phyloP scores from a whole-genome alignment of 2,329 filamentous ascomycete genomes.

The Diaporthe sp. region DNA sequence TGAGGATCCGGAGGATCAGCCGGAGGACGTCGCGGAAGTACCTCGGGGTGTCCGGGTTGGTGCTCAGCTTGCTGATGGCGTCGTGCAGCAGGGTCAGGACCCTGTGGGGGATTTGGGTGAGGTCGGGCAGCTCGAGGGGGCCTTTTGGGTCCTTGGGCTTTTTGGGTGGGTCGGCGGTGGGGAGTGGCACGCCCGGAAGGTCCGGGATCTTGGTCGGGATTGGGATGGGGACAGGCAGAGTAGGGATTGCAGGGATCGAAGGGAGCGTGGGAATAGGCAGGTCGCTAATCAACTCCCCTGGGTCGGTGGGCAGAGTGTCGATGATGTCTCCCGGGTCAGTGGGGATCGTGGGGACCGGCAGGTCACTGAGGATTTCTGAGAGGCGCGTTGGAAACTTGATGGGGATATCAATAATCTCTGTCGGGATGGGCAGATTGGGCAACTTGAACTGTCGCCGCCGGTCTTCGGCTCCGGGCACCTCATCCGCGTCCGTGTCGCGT shows the following conservation, averaged over 20 bases:
- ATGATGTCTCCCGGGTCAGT: not conserved
- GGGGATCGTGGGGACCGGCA: not conserved
- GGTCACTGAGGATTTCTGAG: not conserved
- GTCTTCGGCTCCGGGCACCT: not conserved
- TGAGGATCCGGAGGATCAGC: constrained; percentile 14
- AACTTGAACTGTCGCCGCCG: not conserved
- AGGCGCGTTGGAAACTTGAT: not conserved
- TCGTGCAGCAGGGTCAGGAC: constrained; percentile 7
- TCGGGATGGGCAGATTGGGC: constrained; percentile 11
- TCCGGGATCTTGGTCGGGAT: not conserved
- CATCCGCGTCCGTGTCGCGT: not conserved
- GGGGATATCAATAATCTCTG: not conserved
- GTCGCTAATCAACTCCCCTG: constrained; percentile 5
- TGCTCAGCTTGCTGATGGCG: constrained; percentile 11
- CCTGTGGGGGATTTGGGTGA: constrained; percentile 15
- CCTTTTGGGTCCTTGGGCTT: not conserved
- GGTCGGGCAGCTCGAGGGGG: not conserved
- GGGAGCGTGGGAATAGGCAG: not conserved
- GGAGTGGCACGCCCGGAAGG: not conserved
- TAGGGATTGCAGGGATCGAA: not conserved
- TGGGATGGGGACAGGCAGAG: not conserved
- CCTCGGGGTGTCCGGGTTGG: not conserved
- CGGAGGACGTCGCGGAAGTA: not conserved
- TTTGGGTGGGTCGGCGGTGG: not conserved
- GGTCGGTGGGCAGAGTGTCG: not conserved